A percentile compares a stretch with the other conserved stretches of the same genome.
Evolutionary conservation across 192 early-diverging fungal species (phyloP).

Genomic region (Entomortierella lignicola): DNA sequence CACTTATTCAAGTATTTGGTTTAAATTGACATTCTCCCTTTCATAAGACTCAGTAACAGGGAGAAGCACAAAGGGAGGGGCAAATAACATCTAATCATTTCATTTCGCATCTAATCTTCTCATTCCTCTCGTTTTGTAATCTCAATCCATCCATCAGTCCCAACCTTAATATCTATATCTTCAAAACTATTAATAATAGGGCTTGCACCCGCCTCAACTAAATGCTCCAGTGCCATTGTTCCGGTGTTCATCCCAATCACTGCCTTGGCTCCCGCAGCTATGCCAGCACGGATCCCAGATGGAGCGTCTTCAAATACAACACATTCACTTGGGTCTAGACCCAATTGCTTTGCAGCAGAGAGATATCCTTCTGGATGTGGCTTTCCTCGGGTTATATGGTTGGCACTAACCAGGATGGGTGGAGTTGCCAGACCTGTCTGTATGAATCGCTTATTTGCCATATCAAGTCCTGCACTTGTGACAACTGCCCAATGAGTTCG

Average conservation of each 20-base stretch:
- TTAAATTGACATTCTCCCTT: constrained; percentile 24
- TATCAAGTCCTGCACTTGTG: constrained; percentile 57
- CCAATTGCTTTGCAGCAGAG: constrained; percentile 43
- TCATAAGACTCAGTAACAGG: no score
- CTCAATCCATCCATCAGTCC: constrained; percentile 54
- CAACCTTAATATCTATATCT: constrained; percentile 43
- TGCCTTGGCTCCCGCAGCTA: constrained; percentile 49
- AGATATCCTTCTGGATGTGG: constrained; percentile 60
- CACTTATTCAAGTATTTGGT: constrained; percentile 1
- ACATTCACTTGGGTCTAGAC: constrained; percentile 48
- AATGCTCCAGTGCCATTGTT: constrained; percentile 56
- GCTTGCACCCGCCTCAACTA: constrained; percentile 57
- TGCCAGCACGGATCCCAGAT: constrained; percentile 57
- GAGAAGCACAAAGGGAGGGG: no score
- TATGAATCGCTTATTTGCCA: constrained; percentile 52
- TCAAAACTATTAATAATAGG: constrained; percentile 54
- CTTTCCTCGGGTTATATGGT: constrained; percentile 47
- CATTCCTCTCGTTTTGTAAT: constrained; percentile 15
- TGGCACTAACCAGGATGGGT: constrained; percentile 32
- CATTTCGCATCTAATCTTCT: no score
- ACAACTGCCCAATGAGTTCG: constrained; percentile 51
- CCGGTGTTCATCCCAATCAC: constrained; percentile 52
- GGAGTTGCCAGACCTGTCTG: constrained; percentile 56
- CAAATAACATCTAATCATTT: no score
- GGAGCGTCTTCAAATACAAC: constrained; percentile 68